A percentile compares a stretch with the other conserved stretches of the same genome.
These are phyloP conservation scores for Syzygium aqueum DNA, from an alignment of 345 rosid genomes.

Conservation along the genomic window DNA sequence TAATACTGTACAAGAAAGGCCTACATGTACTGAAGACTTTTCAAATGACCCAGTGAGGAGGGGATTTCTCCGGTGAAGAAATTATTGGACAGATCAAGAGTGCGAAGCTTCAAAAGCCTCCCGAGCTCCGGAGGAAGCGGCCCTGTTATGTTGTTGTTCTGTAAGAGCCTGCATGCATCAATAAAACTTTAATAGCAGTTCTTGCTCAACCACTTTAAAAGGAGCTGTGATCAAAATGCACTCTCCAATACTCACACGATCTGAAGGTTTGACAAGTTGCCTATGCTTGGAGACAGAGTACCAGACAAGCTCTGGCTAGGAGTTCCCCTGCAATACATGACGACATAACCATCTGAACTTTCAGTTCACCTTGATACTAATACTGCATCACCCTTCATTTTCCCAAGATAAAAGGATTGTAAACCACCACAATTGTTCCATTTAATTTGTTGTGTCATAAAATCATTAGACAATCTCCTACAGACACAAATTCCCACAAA, in stretches of 20 bases:
- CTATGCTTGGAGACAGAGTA: conserved; percentile 18
- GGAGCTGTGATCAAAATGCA: not conserved
- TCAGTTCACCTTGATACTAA: not conserved
- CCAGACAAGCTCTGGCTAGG: conserved; percentile 14
- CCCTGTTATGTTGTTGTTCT: conserved; percentile 95
- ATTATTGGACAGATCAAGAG: conserved; percentile 88
- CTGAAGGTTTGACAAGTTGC: conserved; percentile 15
- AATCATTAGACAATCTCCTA: not conserved
- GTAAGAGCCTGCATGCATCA: conserved; percentile 11
- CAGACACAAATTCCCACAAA: not conserved
- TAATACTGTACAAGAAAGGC: conserved; percentile 4
- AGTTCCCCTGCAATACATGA: conserved; percentile 5
- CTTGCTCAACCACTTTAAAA: not conserved
- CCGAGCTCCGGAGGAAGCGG: conserved; percentile 66
- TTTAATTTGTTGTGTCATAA: not conserved
- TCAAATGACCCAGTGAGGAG: conserved; percentile 46
- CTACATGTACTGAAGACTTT: conserved; percentile 80
- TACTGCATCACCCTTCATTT: not conserved
- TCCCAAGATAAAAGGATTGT: not conserved
- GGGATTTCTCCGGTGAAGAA: conserved; percentile 67
- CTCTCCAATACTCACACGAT: conserved; percentile 5
- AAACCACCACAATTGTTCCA: not conserved
- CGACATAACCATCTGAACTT: not conserved
- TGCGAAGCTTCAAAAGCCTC: conserved; percentile 62
- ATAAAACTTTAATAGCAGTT: not conserved